Conservation (phyloP, 2,329 filamentous ascomycete species). For the Colletotrichum salicis region DNA sequence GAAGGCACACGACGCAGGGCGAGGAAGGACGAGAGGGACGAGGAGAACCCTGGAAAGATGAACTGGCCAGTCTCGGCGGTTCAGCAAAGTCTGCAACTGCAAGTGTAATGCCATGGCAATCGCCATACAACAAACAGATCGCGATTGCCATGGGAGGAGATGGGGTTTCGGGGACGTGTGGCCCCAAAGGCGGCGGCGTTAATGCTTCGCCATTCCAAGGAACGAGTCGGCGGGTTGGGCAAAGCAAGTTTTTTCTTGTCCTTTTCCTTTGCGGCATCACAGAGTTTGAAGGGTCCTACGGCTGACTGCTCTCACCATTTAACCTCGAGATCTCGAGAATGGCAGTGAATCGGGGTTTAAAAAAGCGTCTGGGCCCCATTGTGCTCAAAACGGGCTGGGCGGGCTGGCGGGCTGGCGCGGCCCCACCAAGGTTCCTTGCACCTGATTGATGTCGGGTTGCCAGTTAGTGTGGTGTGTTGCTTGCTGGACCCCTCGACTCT, state of each 20-base stretch:
- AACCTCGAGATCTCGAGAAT: slow-evolving; percentile 26
- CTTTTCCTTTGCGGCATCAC: slow-evolving; percentile 2
- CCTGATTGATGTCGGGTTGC: neutral
- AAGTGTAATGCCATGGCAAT: neutral
- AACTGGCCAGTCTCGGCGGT: neutral
- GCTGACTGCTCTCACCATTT: slow-evolving; percentile 10
- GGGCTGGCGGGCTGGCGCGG: slow-evolving; percentile 19
- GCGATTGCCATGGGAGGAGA: neutral
- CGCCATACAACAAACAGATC: neutral
- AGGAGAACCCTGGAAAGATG: neutral
- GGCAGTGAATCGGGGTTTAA: slow-evolving; percentile 26
- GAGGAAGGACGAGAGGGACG: neutral
- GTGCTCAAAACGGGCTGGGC: slow-evolving; percentile 3
- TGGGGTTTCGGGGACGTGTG: neutral
- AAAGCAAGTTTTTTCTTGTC: slow-evolving; percentile 3
- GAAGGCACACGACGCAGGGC: neutral
- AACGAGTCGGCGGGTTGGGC: slow-evolving; percentile 3
- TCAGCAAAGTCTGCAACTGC: neutral
- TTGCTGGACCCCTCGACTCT: neutral
- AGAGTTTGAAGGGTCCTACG: slow-evolving; percentile 28
- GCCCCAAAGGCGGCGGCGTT: neutral
- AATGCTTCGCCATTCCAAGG: slow-evolving; percentile 20
- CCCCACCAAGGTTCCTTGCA: neutral
- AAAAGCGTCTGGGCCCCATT: neutral
- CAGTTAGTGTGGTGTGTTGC: neutral